Conservation (phyloP, 805 yeast genomes). For the Nakazawaea holstii region DNA sequence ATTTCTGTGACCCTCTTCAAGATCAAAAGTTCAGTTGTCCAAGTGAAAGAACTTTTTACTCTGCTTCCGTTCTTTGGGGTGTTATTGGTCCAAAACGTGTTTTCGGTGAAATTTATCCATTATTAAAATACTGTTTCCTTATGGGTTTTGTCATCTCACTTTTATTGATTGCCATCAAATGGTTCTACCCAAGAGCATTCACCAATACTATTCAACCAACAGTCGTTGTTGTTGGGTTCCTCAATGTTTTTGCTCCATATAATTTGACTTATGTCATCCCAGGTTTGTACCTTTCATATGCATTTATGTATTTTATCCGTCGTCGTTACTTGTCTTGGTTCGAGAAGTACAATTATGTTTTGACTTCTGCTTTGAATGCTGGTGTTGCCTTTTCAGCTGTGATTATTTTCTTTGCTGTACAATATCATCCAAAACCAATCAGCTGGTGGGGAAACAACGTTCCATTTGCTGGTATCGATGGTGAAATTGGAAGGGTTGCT, state of each 20-base stretch:
- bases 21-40: slow-evolving; percentile 35
- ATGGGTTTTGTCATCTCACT: slow-evolving; percentile 23
- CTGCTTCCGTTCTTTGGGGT: neutral
- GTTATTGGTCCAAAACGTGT: slow-evolving; percentile 4
- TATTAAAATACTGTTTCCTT: slow-evolving; percentile 58
- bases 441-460: slow-evolving; percentile 65
- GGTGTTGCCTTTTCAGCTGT: slow-evolving; percentile 61
- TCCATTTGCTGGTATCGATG: slow-evolving; percentile 30
- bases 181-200: slow-evolving; percentile 19
- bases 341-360: slow-evolving; percentile 45
- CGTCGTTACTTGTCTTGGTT: slow-evolving; percentile 51
- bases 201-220: slow-evolving; percentile 42
- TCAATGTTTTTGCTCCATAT: slow-evolving; percentile 44
- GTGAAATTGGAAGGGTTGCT: slow-evolving; percentile 22
- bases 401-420: slow-evolving; percentile 47
- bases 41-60: slow-evolving; percentile 34
- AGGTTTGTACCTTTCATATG: slow-evolving; percentile 30
- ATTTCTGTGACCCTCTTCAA: slow-evolving; percentile 30
- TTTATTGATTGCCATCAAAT: slow-evolving; percentile 24
- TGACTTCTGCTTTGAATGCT: slow-evolving; percentile 52
- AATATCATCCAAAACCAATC: slow-evolving; percentile 34
- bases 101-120: slow-evolving; percentile 48
- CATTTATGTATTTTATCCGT: slow-evolving; percentile 46
- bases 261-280: slow-evolving; percentile 40
- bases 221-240: slow-evolving; percentile 44